Percentiles rank a stretch among this genome's conserved stretches.
These are phyloP conservation scores for Filobasidium floriforme DNA, from an alignment of 768 basidiomycete genomes.

Conservation along the genomic window DNA sequence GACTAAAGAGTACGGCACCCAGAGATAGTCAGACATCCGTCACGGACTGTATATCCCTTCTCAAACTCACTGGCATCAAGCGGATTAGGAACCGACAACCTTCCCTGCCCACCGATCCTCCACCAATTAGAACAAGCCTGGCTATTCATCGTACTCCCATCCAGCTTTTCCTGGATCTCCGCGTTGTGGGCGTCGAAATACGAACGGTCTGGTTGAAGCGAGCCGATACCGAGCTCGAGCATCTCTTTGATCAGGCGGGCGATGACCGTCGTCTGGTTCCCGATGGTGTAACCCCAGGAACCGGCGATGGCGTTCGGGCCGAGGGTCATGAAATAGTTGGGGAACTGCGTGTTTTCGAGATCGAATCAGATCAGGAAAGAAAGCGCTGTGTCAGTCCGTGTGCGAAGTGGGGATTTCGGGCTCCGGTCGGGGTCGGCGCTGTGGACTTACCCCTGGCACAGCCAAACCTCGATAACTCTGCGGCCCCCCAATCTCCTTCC, in stretches of 20 bases:
- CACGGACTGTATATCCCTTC: background rate
- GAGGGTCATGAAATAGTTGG: constrained; percentile 19
- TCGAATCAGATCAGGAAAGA: background rate
- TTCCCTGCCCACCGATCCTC: background rate
- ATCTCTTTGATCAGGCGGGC: constrained; percentile 11
- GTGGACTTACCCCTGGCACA: constrained; percentile 12
- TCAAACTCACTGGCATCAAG: constrained; percentile 7
- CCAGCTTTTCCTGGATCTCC: background rate
- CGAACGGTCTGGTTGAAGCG: background rate
- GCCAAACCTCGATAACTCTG: constrained; percentile 10
- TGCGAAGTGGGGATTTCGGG: too few relatives aligned
- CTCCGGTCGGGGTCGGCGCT: background rate
- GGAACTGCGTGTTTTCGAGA: constrained; percentile 15
- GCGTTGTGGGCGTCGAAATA: background rate
- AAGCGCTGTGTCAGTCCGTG: too few relatives aligned
- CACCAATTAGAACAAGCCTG: constrained; percentile 3
- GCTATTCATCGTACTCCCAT: constrained; percentile 9
- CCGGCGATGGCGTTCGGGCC: constrained; percentile 19
- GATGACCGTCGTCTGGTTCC: constrained; percentile 10
- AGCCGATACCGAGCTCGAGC: background rate
- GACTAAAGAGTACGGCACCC: constrained; percentile 1
- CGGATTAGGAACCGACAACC: constrained; percentile 6
- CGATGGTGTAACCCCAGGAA: constrained; percentile 19
- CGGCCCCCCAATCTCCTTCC: constrained; percentile 13
- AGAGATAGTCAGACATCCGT: background rate